Percentiles rank a stretch among this genome's conserved stretches.
Evolutionary conservation across 331 rosid genomes (phyloP).

Genomic region (Arachis monticola): DNA sequence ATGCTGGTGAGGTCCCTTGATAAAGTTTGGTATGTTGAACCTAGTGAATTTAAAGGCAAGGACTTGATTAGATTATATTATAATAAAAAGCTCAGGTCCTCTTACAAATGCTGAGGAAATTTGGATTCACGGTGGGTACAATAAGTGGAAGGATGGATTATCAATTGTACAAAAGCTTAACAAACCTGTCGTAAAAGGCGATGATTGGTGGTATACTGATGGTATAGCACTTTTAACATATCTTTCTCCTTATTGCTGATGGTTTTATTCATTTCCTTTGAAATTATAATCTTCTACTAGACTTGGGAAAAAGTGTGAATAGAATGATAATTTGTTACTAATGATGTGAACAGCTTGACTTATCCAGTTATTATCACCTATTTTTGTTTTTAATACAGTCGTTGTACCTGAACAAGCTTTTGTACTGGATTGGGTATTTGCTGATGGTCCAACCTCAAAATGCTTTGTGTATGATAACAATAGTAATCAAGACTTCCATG

Average conservation of each 20-base stretch:
- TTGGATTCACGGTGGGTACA: constrained; percentile 90
- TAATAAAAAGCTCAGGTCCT: constrained; percentile 81
- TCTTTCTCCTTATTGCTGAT: constrained; percentile 30
- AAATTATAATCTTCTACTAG: constrained; percentile 20
- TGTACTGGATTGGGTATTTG: constrained; percentile 91
- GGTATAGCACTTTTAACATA: constrained; percentile 58
- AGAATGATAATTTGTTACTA: constrained; percentile 9
- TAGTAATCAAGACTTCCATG: constrained; percentile 69
- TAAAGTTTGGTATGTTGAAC: constrained; percentile 76
- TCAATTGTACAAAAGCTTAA: constrained; percentile 62
- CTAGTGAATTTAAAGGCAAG: constrained; percentile 57
- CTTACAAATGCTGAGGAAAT: constrained; percentile 69
- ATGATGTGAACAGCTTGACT: constrained; percentile 25
- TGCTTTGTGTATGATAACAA: constrained; percentile 84
- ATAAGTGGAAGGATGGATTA: constrained; percentile 76
- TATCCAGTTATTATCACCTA: constrained; percentile 10
- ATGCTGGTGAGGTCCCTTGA: constrained; percentile 62
- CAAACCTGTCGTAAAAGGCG: constrained; percentile 57
- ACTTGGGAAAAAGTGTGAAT: constrained; percentile 13
- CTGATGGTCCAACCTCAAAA: constrained; percentile 83
- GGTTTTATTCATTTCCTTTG: constrained; percentile 27
- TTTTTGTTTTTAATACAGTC: constrained; percentile 61
- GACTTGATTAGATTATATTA: constrained; percentile 71
- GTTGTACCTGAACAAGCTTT: constrained; percentile 72
- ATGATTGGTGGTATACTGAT: constrained; percentile 84